Percentiles rank a stretch among this genome's conserved stretches.
phyloP scores from a whole-genome alignment of 2,329 filamentous ascomycete species.

The Beauveria asiatica region DNA sequence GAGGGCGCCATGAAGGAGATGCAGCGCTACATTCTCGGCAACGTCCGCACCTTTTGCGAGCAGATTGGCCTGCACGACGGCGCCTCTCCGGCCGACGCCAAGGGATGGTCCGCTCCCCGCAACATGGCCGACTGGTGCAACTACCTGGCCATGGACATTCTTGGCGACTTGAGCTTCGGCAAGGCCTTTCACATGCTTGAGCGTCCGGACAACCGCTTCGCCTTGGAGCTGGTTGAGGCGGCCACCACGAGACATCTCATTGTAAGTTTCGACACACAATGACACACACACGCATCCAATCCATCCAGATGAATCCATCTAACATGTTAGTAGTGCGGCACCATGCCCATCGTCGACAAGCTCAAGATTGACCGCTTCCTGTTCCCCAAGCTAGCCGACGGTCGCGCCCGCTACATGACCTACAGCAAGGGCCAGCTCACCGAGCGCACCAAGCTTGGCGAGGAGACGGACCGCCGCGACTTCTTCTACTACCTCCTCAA shows the following conservation, averaged over 20 bases:
- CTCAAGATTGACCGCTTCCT: conserved; percentile 59
- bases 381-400: conserved; percentile 57
- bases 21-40: conserved; percentile 57
- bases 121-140: conserved; percentile 58
- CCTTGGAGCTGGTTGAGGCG: conserved; percentile 56
- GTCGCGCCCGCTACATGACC: conserved; percentile 60
- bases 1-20: conserved; percentile 58
- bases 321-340: conserved; percentile 47
- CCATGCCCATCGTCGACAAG: conserved; percentile 60
- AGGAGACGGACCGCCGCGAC: conserved; percentile 59
- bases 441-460: conserved; percentile 57
- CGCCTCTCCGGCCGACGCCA: conserved; percentile 35
- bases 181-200: conserved; percentile 57
- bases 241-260: conserved; percentile 62
- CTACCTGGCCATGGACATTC: conserved; percentile 54
- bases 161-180: conserved; percentile 52
- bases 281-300: neutral
- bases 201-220: conserved; percentile 52
- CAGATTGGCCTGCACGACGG: conserved; percentile 38
- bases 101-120: conserved; percentile 49
- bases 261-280: conserved; percentile 34
- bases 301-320: neutral
- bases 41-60: conserved; percentile 58
- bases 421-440: conserved; percentile 61
- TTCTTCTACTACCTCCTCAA: conserved; percentile 71